A percentile compares a stretch with the other conserved stretches of the same genome.
These are phyloP conservation scores for Crassisporium funariophilum DNA, from an alignment of 768 basidiomycete species.

Conservation along the genomic window DNA sequence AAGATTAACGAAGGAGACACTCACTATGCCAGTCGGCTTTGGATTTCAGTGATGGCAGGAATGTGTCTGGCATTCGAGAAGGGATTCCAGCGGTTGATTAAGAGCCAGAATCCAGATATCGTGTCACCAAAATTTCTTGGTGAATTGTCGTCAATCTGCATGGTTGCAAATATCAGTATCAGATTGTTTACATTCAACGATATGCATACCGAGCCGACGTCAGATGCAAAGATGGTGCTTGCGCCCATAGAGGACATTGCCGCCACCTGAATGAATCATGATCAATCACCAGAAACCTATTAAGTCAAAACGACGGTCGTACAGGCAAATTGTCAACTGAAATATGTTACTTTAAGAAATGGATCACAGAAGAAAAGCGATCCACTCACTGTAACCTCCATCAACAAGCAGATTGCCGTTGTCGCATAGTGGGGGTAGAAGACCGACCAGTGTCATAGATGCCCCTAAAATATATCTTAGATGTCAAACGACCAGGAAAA, in stretches of 20 bases:
- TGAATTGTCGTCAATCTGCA: conserved; percentile 89
- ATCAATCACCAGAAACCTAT: neutral
- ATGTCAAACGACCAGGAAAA: neutral
- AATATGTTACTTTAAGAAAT: conserved; percentile 2
- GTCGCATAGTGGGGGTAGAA: conserved; percentile 93
- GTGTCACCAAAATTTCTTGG: conserved; percentile 94
- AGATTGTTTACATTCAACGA: neutral
- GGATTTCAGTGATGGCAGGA: conserved; percentile 91
- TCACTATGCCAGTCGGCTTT: conserved; percentile 92
- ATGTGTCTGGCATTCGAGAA: conserved; percentile 77
- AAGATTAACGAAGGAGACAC: conserved; percentile 31
- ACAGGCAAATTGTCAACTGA: conserved; percentile 90
- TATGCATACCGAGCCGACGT: conserved; percentile 81
- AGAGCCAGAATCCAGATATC: conserved; percentile 94
- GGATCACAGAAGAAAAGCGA: neutral
- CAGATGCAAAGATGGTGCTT: conserved; percentile 86
- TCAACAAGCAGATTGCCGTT: conserved; percentile 92
- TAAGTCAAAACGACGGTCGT: conserved; percentile 6
- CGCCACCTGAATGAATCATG: conserved; percentile 59
- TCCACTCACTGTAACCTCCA: conserved; percentile 80
- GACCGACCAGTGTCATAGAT: conserved; percentile 95
- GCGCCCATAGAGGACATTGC: conserved; percentile 94
- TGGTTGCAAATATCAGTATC: neutral
- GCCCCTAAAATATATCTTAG: conserved; percentile 56
- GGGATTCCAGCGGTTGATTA: conserved; percentile 92